These are phyloP conservation scores for Phytophthora pluvialis DNA, from an alignment of 352 stramenopile genomes.

Conservation along the genomic window DNA sequence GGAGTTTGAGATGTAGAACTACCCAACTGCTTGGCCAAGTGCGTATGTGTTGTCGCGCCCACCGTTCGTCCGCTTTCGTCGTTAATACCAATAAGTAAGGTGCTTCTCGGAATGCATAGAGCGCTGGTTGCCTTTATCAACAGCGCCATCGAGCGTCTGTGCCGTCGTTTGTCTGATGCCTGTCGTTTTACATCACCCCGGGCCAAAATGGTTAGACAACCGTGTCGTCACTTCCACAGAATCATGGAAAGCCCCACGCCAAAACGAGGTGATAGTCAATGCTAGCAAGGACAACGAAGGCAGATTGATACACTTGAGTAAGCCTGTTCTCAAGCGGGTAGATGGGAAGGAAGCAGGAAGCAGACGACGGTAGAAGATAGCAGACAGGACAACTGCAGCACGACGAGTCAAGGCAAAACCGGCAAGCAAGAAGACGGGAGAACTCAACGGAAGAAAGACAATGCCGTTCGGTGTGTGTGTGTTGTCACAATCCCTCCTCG, in stretches of 20 bases:
- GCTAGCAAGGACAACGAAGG: too few relatives aligned
- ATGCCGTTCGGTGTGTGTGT: conserved; percentile 27
- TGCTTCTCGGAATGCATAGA: conserved; percentile 21
- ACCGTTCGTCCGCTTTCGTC: conserved; percentile 27
- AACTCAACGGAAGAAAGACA: conserved; percentile 23
- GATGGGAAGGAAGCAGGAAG: neutral
- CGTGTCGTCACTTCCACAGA: neutral
- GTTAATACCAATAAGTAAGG: conserved; percentile 40
- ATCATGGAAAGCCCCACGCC: too few relatives aligned
- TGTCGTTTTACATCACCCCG: neutral
- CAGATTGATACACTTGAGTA: neutral
- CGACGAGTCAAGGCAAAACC: neutral
- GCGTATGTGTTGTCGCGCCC: conserved; percentile 35
- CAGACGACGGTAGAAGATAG: too few relatives aligned
- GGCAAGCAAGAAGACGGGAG: conserved; percentile 1
- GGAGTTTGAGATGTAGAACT: conserved; percentile 88
- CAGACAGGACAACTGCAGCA: too few relatives aligned
- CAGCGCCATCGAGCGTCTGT: neutral
- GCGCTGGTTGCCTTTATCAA: conserved; percentile 12
- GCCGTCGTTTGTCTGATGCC: neutral
- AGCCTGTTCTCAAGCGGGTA: neutral
- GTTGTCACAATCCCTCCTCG: conserved; percentile 57
- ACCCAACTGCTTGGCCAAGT: conserved; percentile 27
- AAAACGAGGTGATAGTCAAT: too few relatives aligned
- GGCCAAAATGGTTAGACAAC: neutral